Evolutionary conservation across 1,284 basidiomycete species (phyloP), one percentile per base, ranked within the genome.

Genomic region (Mycena sp.): DNA sequence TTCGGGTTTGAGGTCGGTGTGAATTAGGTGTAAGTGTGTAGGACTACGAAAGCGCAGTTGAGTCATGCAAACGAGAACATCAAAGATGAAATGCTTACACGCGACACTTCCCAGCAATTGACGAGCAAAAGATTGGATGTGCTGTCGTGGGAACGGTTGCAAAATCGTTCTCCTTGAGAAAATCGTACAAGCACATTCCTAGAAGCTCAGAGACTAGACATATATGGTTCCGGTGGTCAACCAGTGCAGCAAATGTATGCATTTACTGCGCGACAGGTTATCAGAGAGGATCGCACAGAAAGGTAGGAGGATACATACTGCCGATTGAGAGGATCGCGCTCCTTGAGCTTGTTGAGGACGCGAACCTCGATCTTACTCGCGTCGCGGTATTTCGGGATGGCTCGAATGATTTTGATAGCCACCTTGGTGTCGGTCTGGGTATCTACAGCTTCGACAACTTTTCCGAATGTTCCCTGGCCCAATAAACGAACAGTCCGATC

Each of bases 1-100:
- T 98, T 98, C 96, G 28, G 98, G 98, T 80, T 99, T 99, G 63
- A 99, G 86, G 82, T 99, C 98, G 43, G 98, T 99, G 77, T 99
- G 98, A 60, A 99, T 93, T 67, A 99, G 84, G 71, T 91, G 91
- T 58, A 97, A 84, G 66, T 93, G 75, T 99, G 98, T 54, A 99
- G 80, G 80, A 98, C 96, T 98, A 55, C n/a, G n/a, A n/a, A 19
- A 45, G 30, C 44, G 4, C 44, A 25, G 17, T 61, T 51, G 35
- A 44, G 63, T 63, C 59, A 30, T 53, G 59, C 45, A 51, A 55
- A 19, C 30, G 70, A 63, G 64, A 63, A 21, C 46, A 65, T 38
- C 30, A 45, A 56, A 43, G 63, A 57, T 43, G 17, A 67, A 35
- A 64, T 25, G 86, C 94, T 74, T 77, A 98, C 96, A 99, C 44